phyloP scores from a whole-genome alignment of 176 grass and related monocot genomes.

The sorghum (Sorghum bicolor) region DNA sequence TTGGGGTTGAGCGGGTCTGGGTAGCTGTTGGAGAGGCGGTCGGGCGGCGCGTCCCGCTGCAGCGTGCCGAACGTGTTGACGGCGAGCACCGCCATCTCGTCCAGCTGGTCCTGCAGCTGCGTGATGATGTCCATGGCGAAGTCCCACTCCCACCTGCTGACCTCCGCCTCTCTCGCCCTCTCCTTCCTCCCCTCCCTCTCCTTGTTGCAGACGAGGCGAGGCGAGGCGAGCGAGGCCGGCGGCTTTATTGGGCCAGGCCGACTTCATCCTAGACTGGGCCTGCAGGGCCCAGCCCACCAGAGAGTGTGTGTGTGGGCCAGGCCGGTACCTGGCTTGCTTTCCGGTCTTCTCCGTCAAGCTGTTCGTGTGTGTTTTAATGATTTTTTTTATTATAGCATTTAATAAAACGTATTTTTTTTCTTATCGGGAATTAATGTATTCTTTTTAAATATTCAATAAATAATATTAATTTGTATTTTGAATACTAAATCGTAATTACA shows the following conservation, averaged over 20 bases:
- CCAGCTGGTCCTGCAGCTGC: slow-evolving; percentile 94
- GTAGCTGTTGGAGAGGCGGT: slow-evolving; percentile 81
- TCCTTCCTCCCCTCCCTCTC: not conserved
- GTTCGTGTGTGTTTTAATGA: too few relatives aligned
- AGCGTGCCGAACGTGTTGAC: slow-evolving; percentile 95
- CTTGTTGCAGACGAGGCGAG: not conserved
- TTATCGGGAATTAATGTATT: not conserved
- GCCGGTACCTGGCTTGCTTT: not conserved
- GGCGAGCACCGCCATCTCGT: slow-evolving; percentile 67
- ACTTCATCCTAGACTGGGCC: not conserved
- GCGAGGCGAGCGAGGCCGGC: not conserved
- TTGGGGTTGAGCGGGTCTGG: slow-evolving; percentile 76
- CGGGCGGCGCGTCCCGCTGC: slow-evolving; percentile 80
- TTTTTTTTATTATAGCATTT: too few relatives aligned
- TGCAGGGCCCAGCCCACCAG: not conserved
- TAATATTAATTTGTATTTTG: not conserved
- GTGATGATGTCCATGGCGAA: slow-evolving; percentile 84
- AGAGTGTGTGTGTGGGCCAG: not conserved
- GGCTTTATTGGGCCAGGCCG: not conserved
- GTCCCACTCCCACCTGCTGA: too few relatives aligned
- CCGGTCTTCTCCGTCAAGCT: not conserved
- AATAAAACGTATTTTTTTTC: not conserved
- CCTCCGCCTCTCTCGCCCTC: not conserved
- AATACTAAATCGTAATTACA: not conserved
- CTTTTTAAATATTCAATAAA: not conserved